These are phyloP conservation scores for Stereum hirsutum DNA, from an alignment of 1,284 basidiomycete genomes.

Conservation along the genomic window DNA sequence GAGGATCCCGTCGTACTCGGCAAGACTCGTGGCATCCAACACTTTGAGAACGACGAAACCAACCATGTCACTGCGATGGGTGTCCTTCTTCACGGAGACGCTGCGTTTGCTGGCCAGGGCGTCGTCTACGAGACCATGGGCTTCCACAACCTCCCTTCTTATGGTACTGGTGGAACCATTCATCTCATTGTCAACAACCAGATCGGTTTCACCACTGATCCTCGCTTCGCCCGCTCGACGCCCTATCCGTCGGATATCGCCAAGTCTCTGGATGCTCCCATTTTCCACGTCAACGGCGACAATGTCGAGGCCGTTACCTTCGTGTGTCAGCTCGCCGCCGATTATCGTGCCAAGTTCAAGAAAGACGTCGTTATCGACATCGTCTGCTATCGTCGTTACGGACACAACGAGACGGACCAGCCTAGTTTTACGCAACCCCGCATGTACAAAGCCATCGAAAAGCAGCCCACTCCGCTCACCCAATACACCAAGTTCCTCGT, in stretches of 20 bases:
- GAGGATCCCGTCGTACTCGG: constrained; percentile 97
- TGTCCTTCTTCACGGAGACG: constrained; percentile 95
- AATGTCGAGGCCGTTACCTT: constrained; percentile 98
- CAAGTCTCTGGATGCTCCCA: constrained; percentile 96
- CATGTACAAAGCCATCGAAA: constrained; percentile 97
- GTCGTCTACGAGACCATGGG: constrained; percentile 99
- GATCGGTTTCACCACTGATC: constrained; percentile 99
- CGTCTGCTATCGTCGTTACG: constrained; percentile 97
- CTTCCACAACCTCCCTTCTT: constrained; percentile 91
- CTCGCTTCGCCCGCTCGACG: constrained; percentile 94
- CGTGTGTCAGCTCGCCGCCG: constrained; percentile 95
- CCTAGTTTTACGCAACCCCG: constrained; percentile 98
- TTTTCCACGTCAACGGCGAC: constrained; percentile 99
- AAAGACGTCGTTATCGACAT: constrained; percentile 99
- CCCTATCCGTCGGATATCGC: constrained; percentile 99
- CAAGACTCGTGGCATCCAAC: constrained; percentile 95
- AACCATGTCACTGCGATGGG: constrained; percentile 82
- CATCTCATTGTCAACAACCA: constrained; percentile 99
- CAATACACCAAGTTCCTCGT: constrained; percentile 90
- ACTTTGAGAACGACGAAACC: constrained; percentile 84
- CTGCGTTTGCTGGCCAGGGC: constrained; percentile 98
- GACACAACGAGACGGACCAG: constrained; percentile 99
- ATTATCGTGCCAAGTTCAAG: constrained; percentile 98
- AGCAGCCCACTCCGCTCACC: constrained; percentile 88
- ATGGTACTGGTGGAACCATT: constrained; percentile 96